A percentile compares a stretch with the other conserved stretches of the same genome.
These are phyloP conservation scores for Sporopachydermia cereana DNA, from an alignment of 1,139 yeast species.

Conservation along the genomic window DNA sequence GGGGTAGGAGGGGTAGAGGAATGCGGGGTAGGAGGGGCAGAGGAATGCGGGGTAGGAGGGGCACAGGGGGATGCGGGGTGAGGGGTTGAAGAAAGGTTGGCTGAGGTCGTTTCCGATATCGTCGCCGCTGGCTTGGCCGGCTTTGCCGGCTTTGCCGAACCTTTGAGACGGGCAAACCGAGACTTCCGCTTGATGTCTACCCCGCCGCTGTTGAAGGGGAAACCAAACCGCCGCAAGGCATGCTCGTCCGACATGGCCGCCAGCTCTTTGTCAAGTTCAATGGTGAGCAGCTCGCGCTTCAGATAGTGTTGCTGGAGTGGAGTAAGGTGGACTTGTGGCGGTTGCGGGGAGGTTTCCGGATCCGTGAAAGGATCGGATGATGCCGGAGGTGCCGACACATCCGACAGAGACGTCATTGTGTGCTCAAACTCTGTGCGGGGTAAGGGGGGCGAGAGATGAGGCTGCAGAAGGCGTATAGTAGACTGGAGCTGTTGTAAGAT, in stretches of 20 bases:
- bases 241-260: conserved; percentile 42
- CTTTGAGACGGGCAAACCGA: neutral
- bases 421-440: too few relatives aligned
- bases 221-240: conserved; percentile 57
- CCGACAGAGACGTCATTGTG: too few relatives aligned
- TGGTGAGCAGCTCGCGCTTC: conserved; percentile 63
- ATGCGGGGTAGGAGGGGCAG: neutral
- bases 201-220: conserved; percentile 42
- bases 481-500: too few relatives aligned
- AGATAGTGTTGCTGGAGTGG: conserved; percentile 72
- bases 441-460: too few relatives aligned
- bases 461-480: too few relatives aligned
- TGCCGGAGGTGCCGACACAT: too few relatives aligned
- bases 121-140: too few relatives aligned
- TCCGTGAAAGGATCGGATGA: neutral
- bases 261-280: conserved; percentile 52
- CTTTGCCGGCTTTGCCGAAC: neutral
- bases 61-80: too few relatives aligned
- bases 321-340: conserved; percentile 21
- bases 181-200: neutral
- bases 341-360: conserved; percentile 1
- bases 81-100: too few relatives aligned
- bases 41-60: neutral
- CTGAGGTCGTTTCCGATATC: too few relatives aligned
- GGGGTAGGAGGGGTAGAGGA: neutral